These are phyloP conservation scores for Colletotrichum eleusines DNA, from an alignment of 2,329 filamentous ascomycete species.

Conservation along the genomic window DNA sequence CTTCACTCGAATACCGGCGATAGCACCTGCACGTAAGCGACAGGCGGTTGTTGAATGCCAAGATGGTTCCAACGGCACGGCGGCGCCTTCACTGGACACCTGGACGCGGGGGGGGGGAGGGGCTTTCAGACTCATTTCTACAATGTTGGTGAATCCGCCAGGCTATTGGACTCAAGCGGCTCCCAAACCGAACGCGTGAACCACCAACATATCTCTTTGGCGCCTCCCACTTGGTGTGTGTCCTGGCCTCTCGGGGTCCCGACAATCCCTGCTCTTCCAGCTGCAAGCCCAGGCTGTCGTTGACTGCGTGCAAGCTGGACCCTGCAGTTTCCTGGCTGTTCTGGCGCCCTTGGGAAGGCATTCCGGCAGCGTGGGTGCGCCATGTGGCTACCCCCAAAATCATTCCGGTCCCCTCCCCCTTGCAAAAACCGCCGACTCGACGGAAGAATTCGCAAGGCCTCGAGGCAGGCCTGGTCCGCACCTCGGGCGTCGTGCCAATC, in stretches of 20 bases:
- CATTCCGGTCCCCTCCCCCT: neutral
- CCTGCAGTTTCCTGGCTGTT: neutral
- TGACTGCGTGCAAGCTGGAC: neutral
- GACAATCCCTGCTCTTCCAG: neutral
- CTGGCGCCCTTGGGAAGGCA: slow-evolving; percentile 3
- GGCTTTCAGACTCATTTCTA: neutral
- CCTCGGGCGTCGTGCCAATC: slow-evolving; percentile 38
- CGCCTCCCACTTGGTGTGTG: neutral
- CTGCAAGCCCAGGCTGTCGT: slow-evolving; percentile 27
- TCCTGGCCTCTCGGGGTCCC: neutral
- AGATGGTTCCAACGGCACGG: neutral
- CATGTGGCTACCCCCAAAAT: slow-evolving; percentile 14
- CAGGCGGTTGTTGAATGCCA: slow-evolving; percentile 1
- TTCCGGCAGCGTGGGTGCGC: slow-evolving; percentile 19
- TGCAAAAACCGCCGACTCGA: slow-evolving; percentile 37
- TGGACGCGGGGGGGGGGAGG: too few relatives aligned
- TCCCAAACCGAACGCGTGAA: slow-evolving; percentile 7
- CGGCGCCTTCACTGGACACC: too few relatives aligned
- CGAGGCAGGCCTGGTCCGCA: slow-evolving; percentile 23
- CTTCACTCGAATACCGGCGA: neutral
- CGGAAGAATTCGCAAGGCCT: slow-evolving; percentile 34
- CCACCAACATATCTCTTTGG: neutral
- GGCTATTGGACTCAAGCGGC: slow-evolving; percentile 20
- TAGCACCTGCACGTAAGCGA: neutral
- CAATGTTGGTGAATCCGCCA: neutral